A percentile compares a stretch with the other conserved stretches of the same genome.
These are phyloP conservation scores for Coriaria nepalensis DNA, from an alignment of 306 rosid species.

Conservation along the genomic window DNA sequence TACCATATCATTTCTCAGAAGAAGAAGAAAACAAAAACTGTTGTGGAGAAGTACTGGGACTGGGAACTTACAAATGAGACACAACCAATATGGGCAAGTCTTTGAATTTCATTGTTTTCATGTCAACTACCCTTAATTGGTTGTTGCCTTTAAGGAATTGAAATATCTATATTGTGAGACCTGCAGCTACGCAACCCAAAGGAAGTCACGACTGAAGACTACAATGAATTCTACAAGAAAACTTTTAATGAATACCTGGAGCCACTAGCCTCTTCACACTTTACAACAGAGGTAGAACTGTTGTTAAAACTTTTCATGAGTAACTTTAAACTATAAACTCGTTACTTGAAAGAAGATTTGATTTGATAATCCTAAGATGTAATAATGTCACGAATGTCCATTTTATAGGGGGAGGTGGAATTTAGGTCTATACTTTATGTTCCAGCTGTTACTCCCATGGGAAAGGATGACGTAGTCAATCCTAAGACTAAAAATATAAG, in stretches of 20 bases:
- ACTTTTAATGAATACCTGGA: slow-evolving; percentile 85
- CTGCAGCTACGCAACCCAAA: slow-evolving; percentile 90
- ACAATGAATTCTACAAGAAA: slow-evolving; percentile 83
- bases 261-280: slow-evolving; percentile 91
- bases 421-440: slow-evolving; percentile 90
- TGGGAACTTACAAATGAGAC: slow-evolving; percentile 95
- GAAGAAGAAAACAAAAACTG: slow-evolving; percentile 88
- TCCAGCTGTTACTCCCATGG: slow-evolving; percentile 63
- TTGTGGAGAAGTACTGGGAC: slow-evolving; percentile 88
- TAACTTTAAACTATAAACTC: neutral
- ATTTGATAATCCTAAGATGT: slow-evolving; percentile 1
- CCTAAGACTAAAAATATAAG: slow-evolving; percentile 96
- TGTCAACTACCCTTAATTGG: neutral
- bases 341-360: too few species aligned
- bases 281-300: slow-evolving; percentile 66
- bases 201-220: slow-evolving; percentile 79
- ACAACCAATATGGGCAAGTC: slow-evolving; percentile 87
- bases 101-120: neutral
- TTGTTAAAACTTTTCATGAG: slow-evolving; percentile 2
- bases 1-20: slow-evolving; percentile 28
- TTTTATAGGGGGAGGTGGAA: slow-evolving; percentile 86
- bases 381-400: slow-evolving; percentile 1
- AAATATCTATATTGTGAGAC: slow-evolving; percentile 6
- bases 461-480: slow-evolving; percentile 69
- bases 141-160: slow-evolving; percentile 5